These are phyloP conservation scores for Incumbomyces delicatus DNA, from an alignment of 2,329 filamentous ascomycete species.

Conservation along the genomic window DNA sequence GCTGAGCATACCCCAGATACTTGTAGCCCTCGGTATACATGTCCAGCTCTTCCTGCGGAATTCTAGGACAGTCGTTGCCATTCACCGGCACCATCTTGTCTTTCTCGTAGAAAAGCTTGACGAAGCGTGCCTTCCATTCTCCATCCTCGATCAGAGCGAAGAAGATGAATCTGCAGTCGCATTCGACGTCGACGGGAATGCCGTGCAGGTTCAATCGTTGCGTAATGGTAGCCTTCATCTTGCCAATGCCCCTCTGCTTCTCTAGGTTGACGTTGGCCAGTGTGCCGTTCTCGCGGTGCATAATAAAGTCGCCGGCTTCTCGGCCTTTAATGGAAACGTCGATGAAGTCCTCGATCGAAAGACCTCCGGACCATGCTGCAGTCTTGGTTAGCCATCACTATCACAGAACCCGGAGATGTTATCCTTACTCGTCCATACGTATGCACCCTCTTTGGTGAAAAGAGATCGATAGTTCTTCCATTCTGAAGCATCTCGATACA, in stretches of 20 bases:
- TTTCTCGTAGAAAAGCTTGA: conserved; percentile 12
- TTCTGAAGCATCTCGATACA: conserved; percentile 45
- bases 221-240: conserved; percentile 48
- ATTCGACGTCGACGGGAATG: conserved; percentile 40
- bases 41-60: conserved; percentile 30
- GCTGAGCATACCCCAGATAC: conserved; percentile 40
- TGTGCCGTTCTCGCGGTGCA: conserved; percentile 46
- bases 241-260: conserved; percentile 38
- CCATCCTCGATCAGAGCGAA: conserved; percentile 30
- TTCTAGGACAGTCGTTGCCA: conserved; percentile 31
- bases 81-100: conserved; percentile 40
- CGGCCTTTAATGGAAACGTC: conserved; percentile 42
- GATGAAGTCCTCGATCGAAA: conserved; percentile 39
- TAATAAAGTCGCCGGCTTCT: conserved; percentile 44
- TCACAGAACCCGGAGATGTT: too few species aligned
- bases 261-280: conserved; percentile 35
- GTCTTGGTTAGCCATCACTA: conserved; percentile 3
- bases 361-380: conserved; percentile 39
- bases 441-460: conserved; percentile 36
- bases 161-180: conserved; percentile 42
- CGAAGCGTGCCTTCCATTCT: conserved; percentile 10
- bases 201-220: conserved; percentile 36
- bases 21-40: conserved; percentile 38
- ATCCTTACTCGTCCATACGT: conserved; percentile 42
- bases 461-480: conserved; percentile 44